Conservation (phyloP, 2,329 filamentous ascomycete genomes). For the Whalleya microplaca region DNA sequence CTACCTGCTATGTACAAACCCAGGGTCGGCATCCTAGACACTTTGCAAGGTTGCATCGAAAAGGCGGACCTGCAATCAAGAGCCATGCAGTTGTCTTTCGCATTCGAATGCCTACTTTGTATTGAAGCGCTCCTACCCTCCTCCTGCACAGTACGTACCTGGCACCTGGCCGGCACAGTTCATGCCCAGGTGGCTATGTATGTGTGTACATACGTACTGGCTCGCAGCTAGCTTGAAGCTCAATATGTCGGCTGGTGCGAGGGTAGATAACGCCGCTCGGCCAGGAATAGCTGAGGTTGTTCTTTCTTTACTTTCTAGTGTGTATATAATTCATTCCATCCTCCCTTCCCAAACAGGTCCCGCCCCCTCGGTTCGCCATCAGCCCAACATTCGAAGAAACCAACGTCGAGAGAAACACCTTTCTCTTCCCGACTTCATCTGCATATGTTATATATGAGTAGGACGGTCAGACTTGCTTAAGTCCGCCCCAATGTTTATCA, state of each 20-base stretch:
- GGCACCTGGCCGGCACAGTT: too few species aligned
- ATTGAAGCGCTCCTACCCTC: neutral
- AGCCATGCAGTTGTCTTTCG: neutral
- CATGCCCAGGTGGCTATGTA: too few species aligned
- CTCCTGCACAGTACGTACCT: neutral
- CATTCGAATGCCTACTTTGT: neutral
- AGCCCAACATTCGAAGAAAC: slow-evolving; percentile 14
- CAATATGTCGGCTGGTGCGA: too few species aligned
- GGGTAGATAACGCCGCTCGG: too few species aligned
- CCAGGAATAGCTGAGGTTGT: slow-evolving; percentile 13
- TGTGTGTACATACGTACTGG: neutral
- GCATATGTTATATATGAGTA: neutral
- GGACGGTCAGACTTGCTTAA: neutral
- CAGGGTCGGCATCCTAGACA: neutral
- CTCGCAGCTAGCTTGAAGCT: too few species aligned
- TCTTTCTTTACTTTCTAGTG: slow-evolving; percentile 26
- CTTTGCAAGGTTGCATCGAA: neutral
- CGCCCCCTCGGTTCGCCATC: slow-evolving; percentile 28
- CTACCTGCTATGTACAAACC: too few species aligned
- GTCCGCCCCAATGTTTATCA: slow-evolving; percentile 44
- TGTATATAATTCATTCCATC: slow-evolving; percentile 34
- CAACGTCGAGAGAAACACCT: neutral
- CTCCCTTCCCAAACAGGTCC: slow-evolving; percentile 26
- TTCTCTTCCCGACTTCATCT: slow-evolving; percentile 2
- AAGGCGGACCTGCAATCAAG: neutral